Evolutionary conservation across 441 rosid species (phyloP).

Genomic region (Pelargonium fulgidum): DNA sequence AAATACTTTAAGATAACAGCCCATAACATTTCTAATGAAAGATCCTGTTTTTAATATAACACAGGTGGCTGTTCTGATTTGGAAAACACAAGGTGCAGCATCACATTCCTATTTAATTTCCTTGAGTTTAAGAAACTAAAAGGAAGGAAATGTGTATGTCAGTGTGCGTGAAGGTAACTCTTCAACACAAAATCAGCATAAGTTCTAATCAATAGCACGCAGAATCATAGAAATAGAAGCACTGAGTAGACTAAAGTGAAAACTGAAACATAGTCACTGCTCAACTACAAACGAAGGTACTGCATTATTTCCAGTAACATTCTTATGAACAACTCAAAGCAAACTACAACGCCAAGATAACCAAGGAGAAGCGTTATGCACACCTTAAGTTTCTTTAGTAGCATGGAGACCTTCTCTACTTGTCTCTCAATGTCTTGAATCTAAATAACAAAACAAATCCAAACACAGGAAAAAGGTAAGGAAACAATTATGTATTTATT

Average conservation of each 20-base stretch:
- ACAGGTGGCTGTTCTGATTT: no score
- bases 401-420: constrained; percentile 43
- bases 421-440: constrained; percentile 59
- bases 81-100: no score
- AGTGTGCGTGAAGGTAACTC: no score
- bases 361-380: constrained; percentile 10
- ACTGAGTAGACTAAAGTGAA: background rate
- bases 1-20: no score
- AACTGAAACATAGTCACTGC: background rate
- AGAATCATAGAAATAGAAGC: no score
- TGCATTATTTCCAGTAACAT: background rate
- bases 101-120: no score
- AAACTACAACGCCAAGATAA: constrained; percentile 8
- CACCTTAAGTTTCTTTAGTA: constrained; percentile 62
- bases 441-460: constrained; percentile 26
- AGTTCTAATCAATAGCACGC: no score
- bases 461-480: constrained; percentile 6
- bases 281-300: background rate
- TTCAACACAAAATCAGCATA: no score
- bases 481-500: background rate
- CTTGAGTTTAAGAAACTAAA: no score
- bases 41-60: no score
- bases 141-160: no score
- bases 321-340: background rate
- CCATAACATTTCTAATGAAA: no score